Evolutionary conservation across 2,329 filamentous ascomycete genomes (phyloP).

Genomic region (Aspergillus sp.): DNA sequence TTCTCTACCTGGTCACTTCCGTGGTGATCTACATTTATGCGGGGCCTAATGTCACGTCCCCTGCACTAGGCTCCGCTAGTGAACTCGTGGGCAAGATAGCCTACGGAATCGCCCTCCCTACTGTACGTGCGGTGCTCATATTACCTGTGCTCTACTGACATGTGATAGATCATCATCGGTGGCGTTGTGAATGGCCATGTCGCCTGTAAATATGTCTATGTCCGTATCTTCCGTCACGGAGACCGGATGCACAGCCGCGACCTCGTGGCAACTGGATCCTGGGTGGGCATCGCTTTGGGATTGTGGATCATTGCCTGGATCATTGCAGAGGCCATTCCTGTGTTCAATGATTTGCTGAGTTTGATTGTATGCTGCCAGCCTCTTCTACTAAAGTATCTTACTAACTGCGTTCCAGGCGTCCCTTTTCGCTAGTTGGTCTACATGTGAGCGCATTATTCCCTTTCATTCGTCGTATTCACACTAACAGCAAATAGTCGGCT

Average conservation of each 20-base stretch:
- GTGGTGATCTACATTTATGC: constrained; percentile 67
- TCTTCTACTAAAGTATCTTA: neutral
- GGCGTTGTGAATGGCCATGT: constrained; percentile 69
- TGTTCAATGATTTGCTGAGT: constrained; percentile 66
- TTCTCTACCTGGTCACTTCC: constrained; percentile 66
- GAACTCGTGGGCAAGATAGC: constrained; percentile 60
- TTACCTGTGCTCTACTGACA: neutral
- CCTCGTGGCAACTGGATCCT: constrained; percentile 53
- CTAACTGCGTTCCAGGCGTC: constrained; percentile 42
- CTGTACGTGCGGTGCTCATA: constrained; percentile 34
- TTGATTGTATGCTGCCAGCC: constrained; percentile 48
- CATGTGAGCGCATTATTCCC: constrained; percentile 31
- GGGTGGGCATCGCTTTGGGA: constrained; percentile 56
- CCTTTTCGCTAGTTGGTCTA: constrained; percentile 67
- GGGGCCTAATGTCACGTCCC: constrained; percentile 61
- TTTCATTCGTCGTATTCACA: neutral
- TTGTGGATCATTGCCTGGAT: constrained; percentile 65
- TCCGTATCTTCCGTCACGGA: constrained; percentile 61
- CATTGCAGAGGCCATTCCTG: constrained; percentile 67
- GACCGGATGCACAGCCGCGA: constrained; percentile 54
- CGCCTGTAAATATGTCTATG: constrained; percentile 64
- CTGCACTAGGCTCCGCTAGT: constrained; percentile 64
- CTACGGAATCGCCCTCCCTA: constrained; percentile 67
- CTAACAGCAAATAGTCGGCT: constrained; percentile 14
- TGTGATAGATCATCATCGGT: constrained; percentile 59